A percentile compares a stretch with the other conserved stretches of the same genome.
Conservation (phyloP, 2,329 filamentous ascomycete genomes). For the Acarospora socialis region DNA sequence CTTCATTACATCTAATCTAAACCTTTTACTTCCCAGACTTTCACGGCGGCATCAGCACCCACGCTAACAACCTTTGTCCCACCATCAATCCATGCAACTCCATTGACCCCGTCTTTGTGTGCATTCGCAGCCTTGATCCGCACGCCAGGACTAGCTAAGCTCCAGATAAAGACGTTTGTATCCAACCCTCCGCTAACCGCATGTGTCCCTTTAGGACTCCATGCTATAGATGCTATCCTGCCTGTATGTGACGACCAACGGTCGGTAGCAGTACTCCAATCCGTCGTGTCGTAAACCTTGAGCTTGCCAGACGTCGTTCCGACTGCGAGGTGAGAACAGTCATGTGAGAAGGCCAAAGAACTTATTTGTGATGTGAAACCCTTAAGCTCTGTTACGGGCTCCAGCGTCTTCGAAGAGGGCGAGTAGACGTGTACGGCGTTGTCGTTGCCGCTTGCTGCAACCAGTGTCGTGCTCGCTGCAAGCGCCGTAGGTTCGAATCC, state of each 20-base stretch:
- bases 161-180: slow-evolving; percentile 89
- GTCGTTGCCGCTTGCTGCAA: slow-evolving; percentile 65
- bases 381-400: slow-evolving; percentile 44
- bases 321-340: slow-evolving; percentile 64
- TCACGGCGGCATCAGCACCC: slow-evolving; percentile 80
- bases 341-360: slow-evolving; percentile 65
- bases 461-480: slow-evolving; percentile 49
- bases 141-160: slow-evolving; percentile 65
- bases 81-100: slow-evolving; percentile 59
- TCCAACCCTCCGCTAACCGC: slow-evolving; percentile 77
- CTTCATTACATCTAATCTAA: slow-evolving; percentile 36
- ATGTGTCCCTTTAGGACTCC: slow-evolving; percentile 65
- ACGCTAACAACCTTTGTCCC: slow-evolving; percentile 54
- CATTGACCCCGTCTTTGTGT: slow-evolving; percentile 91
- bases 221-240: slow-evolving; percentile 53
- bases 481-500: slow-evolving; percentile 55
- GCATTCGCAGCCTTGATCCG: slow-evolving; percentile 74
- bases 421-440: slow-evolving; percentile 65
- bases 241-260: slow-evolving; percentile 60
- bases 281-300: slow-evolving; percentile 55
- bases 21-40: slow-evolving; percentile 63
- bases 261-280: slow-evolving; percentile 64
- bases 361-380: slow-evolving; percentile 61
- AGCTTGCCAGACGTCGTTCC: slow-evolving; percentile 82
- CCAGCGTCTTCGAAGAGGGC: slow-evolving; percentile 41